Evolutionary conservation across 2,329 filamentous ascomycete species (phyloP).

Genomic region (Trichoderma brevicompactum): DNA sequence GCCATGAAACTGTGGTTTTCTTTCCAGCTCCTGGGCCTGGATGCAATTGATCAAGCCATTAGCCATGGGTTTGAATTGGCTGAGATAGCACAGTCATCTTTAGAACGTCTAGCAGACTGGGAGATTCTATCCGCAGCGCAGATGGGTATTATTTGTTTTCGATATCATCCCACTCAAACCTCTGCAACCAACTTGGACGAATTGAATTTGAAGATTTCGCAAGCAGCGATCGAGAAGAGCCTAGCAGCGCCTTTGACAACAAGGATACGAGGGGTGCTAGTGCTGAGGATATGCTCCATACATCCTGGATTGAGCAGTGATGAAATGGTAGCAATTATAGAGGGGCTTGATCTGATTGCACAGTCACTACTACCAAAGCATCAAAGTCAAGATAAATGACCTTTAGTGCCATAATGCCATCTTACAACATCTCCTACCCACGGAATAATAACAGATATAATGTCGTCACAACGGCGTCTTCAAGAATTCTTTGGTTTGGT

Average conservation of each 20-base stretch:
- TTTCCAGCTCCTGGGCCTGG: conserved; percentile 32
- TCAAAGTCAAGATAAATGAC: background rate
- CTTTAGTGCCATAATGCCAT: background rate
- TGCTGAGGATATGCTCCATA: conserved; percentile 29
- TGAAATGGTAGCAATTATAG: background rate
- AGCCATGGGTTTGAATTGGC: conserved; percentile 35
- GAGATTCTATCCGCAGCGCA: conserved; percentile 36
- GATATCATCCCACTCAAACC: conserved; percentile 26
- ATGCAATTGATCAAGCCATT: conserved; percentile 33
- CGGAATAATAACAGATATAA: too few relatives aligned
- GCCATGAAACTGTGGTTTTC: conserved; percentile 39
- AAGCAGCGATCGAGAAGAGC: conserved; percentile 21
- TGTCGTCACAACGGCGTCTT: too few relatives aligned
- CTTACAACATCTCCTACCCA: background rate
- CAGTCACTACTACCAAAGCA: background rate
- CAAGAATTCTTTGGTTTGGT: too few relatives aligned
- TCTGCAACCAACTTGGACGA: conserved; percentile 20
- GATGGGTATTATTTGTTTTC: conserved; percentile 33
- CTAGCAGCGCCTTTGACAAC: conserved; percentile 31
- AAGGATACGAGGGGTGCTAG: conserved; percentile 26
- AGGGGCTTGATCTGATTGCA: background rate
- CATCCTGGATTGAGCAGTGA: background rate
- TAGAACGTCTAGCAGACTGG: conserved; percentile 32
- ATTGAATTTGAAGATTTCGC: conserved; percentile 27
- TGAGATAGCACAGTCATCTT: conserved; percentile 33